Evolutionary conservation across 2,329 filamentous ascomycete species (phyloP).

Genomic region (Dendryphion nanum): DNA sequence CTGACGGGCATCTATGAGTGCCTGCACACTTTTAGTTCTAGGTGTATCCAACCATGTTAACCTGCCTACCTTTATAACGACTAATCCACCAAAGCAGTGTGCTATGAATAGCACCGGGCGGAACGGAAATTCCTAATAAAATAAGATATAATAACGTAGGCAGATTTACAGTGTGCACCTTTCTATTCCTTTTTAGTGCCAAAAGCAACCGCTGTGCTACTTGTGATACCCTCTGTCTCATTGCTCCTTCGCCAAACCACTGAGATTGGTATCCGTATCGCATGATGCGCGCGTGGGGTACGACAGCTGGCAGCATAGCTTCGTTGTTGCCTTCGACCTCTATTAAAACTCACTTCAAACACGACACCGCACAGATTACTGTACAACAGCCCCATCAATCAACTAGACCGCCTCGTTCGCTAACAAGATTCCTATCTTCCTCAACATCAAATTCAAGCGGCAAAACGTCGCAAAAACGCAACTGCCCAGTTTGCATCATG

Average conservation of each 20-base stretch:
- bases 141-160: neutral
- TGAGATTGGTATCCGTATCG: conserved; percentile 26
- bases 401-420: conserved; percentile 13
- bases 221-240: conserved; percentile 17
- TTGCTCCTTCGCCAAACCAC: conserved; percentile 22
- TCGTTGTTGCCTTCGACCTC: conserved; percentile 12
- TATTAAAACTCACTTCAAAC: conserved; percentile 8
- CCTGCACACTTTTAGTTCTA: neutral
- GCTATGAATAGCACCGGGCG: conserved; percentile 24
- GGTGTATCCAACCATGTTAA: neutral
- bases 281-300: conserved; percentile 26
- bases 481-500: conserved; percentile 14
- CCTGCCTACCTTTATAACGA: conserved; percentile 20
- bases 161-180: conserved; percentile 9
- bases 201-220: conserved; percentile 18
- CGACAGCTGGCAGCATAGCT: conserved; percentile 19
- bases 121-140: conserved; percentile 11
- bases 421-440: conserved; percentile 13
- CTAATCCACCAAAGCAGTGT: conserved; percentile 24
- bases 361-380: conserved; percentile 6
- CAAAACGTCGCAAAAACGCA: conserved; percentile 7
- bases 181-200: conserved; percentile 15
- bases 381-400: too few relatives aligned
- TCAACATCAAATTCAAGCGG: conserved; percentile 14
- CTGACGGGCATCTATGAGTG: neutral